Evolutionary conservation across 2,329 filamentous ascomycete species (phyloP).

Genomic region (Fusarium pseudocircinatum): DNA sequence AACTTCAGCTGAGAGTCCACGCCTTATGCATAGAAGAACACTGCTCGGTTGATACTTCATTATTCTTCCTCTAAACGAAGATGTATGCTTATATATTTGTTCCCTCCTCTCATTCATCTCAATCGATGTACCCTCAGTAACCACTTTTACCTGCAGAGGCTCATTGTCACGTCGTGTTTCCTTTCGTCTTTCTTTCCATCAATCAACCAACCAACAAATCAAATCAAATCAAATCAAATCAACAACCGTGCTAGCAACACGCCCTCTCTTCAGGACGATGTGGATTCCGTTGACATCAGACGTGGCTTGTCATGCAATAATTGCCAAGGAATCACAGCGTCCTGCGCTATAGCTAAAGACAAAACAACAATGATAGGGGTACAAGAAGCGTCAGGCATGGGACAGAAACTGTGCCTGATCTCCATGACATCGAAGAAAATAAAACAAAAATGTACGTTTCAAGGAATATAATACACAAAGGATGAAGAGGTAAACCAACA

Average conservation of each 20-base stretch:
- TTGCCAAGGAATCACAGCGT: neutral
- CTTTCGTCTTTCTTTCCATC: constrained; percentile 4
- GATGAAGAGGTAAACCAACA: neutral
- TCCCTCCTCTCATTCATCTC: constrained; percentile 1
- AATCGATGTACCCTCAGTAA: constrained; percentile 1
- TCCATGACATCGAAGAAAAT: constrained; percentile 1
- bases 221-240: neutral
- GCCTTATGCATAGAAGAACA: neutral
- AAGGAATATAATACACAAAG: neutral
- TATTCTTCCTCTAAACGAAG: constrained; percentile 12
- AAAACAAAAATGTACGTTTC: constrained; percentile 3
- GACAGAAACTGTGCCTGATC: constrained; percentile 7
- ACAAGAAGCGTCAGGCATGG: constrained; percentile 1
- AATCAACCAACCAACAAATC: neutral
- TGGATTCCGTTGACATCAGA: neutral
- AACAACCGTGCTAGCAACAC: neutral
- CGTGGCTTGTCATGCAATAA: neutral
- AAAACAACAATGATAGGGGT: neutral
- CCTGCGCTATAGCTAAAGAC: constrained; percentile 1
- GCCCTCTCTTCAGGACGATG: neutral
- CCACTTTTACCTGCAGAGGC: constrained; percentile 1
- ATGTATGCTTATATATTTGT: neutral
- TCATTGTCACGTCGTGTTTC: constrained; percentile 9
- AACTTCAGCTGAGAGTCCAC: neutral
- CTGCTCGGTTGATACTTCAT: constrained; percentile 3